Evolutionary conservation across 176 grass and related monocot genomes (phyloP).

Genomic region (Pontederia paniculata): DNA sequence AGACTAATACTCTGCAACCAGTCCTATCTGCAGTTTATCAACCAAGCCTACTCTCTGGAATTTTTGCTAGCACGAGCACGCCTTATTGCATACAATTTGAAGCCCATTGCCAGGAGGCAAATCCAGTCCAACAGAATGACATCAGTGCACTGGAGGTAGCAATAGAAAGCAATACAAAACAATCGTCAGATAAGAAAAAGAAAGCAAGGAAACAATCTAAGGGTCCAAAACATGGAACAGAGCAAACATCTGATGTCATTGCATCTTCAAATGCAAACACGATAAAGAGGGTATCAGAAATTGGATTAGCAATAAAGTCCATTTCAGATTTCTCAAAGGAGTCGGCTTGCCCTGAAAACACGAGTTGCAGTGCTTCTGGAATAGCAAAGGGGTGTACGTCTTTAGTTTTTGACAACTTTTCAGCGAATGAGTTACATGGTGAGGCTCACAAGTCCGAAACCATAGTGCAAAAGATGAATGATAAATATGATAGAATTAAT

Average conservation of each 20-base stretch:
- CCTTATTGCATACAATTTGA: slow-evolving; percentile 12
- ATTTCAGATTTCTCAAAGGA: slow-evolving; percentile 5
- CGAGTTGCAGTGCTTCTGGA: background rate
- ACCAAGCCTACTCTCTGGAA: slow-evolving; percentile 59
- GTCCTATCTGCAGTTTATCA: slow-evolving; percentile 31
- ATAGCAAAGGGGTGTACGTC: background rate
- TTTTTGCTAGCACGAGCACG: slow-evolving; percentile 32
- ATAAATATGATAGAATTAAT: background rate
- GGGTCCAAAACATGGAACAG: slow-evolving; percentile 23
- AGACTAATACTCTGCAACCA: slow-evolving; percentile 16
- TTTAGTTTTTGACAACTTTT: background rate
- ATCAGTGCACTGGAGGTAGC: slow-evolving; percentile 7
- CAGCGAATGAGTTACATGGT: background rate
- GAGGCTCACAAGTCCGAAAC: background rate
- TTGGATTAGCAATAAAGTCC: background rate
- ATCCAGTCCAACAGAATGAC: slow-evolving; percentile 21
- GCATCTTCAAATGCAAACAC: slow-evolving; percentile 30
- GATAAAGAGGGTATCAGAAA: slow-evolving; percentile 32
- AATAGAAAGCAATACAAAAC: slow-evolving; percentile 11
- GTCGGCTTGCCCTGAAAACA: slow-evolving; percentile 12
- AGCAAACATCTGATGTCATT: slow-evolving; percentile 10
- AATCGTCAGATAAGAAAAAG: slow-evolving; percentile 1
- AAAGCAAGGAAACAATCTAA: slow-evolving; percentile 3
- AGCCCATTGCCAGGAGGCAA: slow-evolving; percentile 30
- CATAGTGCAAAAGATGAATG: background rate